These are phyloP conservation scores for Fomitiporia mediterranea DNA, from an alignment of 1,284 basidiomycete genomes.

Conservation along the genomic window DNA sequence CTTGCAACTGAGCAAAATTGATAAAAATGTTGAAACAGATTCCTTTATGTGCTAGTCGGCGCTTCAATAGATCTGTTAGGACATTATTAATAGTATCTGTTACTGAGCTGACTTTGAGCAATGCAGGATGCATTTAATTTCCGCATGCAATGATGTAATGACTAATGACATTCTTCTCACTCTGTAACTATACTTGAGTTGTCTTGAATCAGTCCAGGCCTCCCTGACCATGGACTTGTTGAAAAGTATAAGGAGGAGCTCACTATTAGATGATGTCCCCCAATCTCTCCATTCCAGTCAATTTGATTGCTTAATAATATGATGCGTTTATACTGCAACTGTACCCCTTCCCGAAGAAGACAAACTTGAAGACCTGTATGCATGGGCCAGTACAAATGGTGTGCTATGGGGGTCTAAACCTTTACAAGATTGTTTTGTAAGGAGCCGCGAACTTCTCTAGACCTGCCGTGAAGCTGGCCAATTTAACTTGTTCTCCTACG, in stretches of 20 bases:
- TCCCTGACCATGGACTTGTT: slow-evolving; percentile 81
- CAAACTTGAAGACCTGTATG: slow-evolving; percentile 68
- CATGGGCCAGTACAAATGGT: slow-evolving; percentile 5
- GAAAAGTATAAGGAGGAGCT: slow-evolving; percentile 82
- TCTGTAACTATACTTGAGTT: slow-evolving; percentile 81
- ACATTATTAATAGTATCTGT: no score
- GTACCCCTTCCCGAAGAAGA: slow-evolving; percentile 80
- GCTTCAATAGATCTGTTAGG: no score
- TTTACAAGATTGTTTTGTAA: not conserved
- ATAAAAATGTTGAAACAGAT: no score
- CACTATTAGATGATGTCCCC: slow-evolving; percentile 52
- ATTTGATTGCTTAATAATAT: not conserved
- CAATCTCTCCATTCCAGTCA: not conserved
- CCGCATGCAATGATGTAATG: not conserved
- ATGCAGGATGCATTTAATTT: no score
- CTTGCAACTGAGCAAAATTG: no score
- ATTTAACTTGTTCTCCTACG: slow-evolving; percentile 8
- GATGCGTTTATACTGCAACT: slow-evolving; percentile 51
- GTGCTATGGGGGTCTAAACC: not conserved
- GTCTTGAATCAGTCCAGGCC: slow-evolving; percentile 94
- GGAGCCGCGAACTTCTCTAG: not conserved
- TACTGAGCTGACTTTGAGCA: no score
- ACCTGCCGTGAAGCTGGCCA: slow-evolving; percentile 1
- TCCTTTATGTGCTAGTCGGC: no score
- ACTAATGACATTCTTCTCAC: not conserved